phyloP scores from a whole-genome alignment of 768 basidiomycete genomes.

The Calocybe indica region DNA sequence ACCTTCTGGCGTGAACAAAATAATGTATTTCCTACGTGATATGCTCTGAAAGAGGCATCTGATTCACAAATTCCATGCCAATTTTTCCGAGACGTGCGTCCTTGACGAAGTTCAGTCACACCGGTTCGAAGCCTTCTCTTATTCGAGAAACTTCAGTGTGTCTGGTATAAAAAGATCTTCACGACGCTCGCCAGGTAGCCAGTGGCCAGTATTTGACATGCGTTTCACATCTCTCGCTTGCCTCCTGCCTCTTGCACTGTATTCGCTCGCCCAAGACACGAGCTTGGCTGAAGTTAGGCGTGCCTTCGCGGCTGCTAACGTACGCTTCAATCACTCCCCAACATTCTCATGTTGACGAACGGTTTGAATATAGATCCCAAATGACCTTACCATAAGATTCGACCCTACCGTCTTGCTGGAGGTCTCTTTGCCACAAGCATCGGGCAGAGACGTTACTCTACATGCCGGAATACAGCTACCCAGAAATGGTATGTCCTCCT shows the following conservation, averaged over 20 bases:
- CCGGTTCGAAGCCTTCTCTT: no score
- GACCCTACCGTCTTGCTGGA: constrained; percentile 17
- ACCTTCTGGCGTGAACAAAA: no score
- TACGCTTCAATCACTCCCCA: not conserved
- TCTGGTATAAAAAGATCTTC: no score
- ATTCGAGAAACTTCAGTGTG: no score
- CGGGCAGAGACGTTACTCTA: constrained; percentile 11
- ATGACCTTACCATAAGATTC: constrained; percentile 15
- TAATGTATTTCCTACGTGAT: no score
- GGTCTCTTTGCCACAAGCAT: constrained; percentile 16
- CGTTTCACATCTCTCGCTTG: constrained; percentile 1
- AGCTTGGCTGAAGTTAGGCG: constrained; percentile 13
- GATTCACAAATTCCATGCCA: no score
- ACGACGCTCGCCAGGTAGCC: no score
- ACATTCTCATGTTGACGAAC: not conserved
- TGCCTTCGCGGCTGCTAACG: constrained; percentile 20
- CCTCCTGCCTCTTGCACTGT: constrained; percentile 7
- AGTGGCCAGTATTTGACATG: constrained; percentile 1
- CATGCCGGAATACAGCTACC: constrained; percentile 18
- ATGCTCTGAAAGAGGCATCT: no score
- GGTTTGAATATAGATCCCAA: constrained; percentile 13
- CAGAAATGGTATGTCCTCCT: constrained; percentile 9
- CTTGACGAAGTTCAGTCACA: no score
- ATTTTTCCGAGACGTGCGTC: no score
- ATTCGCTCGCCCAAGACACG: constrained; percentile 17